Evolutionary conservation across 1,139 yeast genomes (phyloP).

Genomic region (Scheffersomyces segobiensis): DNA sequence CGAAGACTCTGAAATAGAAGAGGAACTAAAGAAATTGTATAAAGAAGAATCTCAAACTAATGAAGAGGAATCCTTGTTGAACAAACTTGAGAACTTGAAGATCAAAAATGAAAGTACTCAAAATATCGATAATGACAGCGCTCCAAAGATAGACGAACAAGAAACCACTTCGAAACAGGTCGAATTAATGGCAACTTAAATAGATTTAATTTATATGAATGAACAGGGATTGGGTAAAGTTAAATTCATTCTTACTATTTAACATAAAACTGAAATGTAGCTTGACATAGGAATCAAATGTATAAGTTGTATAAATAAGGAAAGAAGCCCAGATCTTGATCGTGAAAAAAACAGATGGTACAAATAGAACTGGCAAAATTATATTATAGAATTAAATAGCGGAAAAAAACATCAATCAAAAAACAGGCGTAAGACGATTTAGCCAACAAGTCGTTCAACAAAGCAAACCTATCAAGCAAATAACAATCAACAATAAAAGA

Average conservation of each 20-base stretch:
- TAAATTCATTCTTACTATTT: not conserved
- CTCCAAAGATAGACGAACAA: not conserved
- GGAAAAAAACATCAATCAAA: not conserved
- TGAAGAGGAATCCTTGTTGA: not conserved
- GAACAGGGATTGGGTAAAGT: not conserved
- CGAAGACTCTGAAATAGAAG: conserved; percentile 34
- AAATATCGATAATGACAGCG: not conserved
- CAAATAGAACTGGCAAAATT: not conserved
- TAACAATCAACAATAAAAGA: not conserved
- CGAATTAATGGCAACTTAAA: not conserved
- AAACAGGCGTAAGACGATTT: not conserved
- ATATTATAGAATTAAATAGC: not conserved
- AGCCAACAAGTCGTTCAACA: not conserved
- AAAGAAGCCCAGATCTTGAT: not conserved
- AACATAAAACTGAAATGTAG: not conserved
- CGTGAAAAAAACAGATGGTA: not conserved
- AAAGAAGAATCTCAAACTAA: not conserved
- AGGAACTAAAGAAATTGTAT: conserved; percentile 23
- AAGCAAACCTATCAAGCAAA: not conserved
- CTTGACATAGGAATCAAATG: not conserved
- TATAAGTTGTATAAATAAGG: not conserved
- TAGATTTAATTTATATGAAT: not conserved
- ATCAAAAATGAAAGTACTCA: not conserved
- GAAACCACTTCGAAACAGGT: not conserved
- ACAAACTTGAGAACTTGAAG: not conserved